Evolutionary conservation across 2,329 filamentous ascomycete species (phyloP).

Genomic region (Sporothrix dimorphospora): DNA sequence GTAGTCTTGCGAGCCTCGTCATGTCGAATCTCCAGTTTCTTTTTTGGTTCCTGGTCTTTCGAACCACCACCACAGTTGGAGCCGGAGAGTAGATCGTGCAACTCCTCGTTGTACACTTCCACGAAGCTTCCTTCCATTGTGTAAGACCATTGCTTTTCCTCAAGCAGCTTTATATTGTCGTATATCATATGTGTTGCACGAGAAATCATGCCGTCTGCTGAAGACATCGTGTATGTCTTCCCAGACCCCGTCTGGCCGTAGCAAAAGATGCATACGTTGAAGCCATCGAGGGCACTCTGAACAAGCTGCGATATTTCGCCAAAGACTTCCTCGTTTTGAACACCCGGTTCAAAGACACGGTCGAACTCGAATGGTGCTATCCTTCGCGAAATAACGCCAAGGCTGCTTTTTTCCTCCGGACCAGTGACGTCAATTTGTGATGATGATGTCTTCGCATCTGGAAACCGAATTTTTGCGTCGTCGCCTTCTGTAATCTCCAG

Average conservation of each 20-base stretch:
- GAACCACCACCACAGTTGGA: conserved; percentile 34
- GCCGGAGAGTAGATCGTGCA: conserved; percentile 79
- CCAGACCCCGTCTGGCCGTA: conserved; percentile 97
- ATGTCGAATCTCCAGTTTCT: conserved; percentile 87
- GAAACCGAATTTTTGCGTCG: conserved; percentile 75
- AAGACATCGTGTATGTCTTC: conserved; percentile 97
- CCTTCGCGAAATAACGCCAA: conserved; percentile 75
- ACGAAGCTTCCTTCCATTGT: conserved; percentile 93
- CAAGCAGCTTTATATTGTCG: conserved; percentile 77
- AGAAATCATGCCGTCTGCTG: conserved; percentile 90
- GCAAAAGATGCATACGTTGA: conserved; percentile 98
- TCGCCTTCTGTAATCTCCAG: conserved; percentile 62
- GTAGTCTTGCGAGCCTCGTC: conserved; percentile 83
- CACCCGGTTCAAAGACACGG: conserved; percentile 79
- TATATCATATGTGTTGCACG: conserved; percentile 93
- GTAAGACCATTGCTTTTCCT: conserved; percentile 93
- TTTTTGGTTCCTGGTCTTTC: conserved; percentile 72
- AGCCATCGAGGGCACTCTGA: conserved; percentile 93
- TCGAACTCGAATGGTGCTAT: conserved; percentile 90
- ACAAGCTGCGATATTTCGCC: conserved; percentile 96
- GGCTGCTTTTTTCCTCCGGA: conserved; percentile 79
- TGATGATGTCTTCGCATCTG: conserved; percentile 79
- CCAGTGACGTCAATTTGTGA: conserved; percentile 85
- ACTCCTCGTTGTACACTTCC: conserved; percentile 97
- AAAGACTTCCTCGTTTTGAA: conserved; percentile 85